phyloP scores from a whole-genome alignment of 2,329 filamentous ascomycete species.

The Xylaria arbuscula region DNA sequence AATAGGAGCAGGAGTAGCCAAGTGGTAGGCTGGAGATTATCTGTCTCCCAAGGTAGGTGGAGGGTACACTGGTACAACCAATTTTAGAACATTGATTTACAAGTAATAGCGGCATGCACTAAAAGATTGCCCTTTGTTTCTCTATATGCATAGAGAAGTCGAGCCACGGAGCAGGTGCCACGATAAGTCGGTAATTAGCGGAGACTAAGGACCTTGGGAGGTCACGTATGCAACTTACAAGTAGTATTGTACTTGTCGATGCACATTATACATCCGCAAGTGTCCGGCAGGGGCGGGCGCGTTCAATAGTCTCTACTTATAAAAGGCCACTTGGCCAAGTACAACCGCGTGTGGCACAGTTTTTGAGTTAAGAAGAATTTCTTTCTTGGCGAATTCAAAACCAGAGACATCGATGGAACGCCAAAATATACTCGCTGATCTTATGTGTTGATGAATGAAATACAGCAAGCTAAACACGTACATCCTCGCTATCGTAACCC shows the following conservation, averaged over 20 bases:
- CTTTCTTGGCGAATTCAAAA: neutral
- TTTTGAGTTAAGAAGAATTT: neutral
- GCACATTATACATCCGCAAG: neutral
- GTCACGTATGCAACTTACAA: neutral
- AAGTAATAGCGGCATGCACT: neutral
- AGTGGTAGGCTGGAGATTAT: constrained; percentile 30
- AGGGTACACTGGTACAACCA: constrained; percentile 16
- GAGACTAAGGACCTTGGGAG: neutral
- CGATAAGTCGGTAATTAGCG: constrained; percentile 21
- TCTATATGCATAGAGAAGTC: neutral
- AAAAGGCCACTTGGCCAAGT: constrained; percentile 39
- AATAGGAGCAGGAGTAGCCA: constrained; percentile 38
- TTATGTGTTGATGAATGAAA: neutral
- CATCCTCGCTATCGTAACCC: neutral
- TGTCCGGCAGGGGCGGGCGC: neutral
- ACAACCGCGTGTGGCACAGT: constrained; percentile 12
- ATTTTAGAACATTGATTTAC: constrained; percentile 16
- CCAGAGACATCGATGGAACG: neutral
- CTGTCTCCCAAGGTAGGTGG: constrained; percentile 14
- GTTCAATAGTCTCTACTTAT: neutral
- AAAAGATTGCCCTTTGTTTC: neutral
- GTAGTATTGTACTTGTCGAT: constrained; percentile 17
- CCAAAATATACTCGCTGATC: neutral
- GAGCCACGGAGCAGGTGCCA: neutral
- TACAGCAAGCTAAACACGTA: neutral